phyloP scores from a whole-genome alignment of 1,284 basidiomycete species.

The Leccinum colubrinum region DNA sequence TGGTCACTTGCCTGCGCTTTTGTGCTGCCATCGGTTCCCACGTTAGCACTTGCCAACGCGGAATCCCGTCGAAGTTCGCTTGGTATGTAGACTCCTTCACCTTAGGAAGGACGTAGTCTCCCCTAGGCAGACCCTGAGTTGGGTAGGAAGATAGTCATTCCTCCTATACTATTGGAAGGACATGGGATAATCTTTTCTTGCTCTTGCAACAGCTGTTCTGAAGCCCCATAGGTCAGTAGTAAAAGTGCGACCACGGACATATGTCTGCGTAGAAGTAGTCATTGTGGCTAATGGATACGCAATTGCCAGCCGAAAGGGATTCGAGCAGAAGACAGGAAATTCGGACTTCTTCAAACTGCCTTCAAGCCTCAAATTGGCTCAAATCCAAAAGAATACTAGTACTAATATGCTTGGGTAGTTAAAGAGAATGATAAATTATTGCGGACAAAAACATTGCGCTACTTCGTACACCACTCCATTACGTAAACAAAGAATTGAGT shows the following conservation, averaged over 20 bases:
- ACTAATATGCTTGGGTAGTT: not conserved
- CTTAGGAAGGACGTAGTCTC: too few species aligned
- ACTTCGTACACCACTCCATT: not conserved
- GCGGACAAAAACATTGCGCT: not conserved
- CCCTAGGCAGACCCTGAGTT: too few species aligned
- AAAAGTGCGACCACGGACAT: not conserved
- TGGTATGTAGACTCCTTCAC: too few species aligned
- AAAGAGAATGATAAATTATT: not conserved
- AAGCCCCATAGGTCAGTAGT: not conserved
- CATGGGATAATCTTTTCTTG: not conserved
- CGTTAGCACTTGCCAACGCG: too few species aligned
- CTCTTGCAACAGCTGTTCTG: not conserved
- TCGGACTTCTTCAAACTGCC: too few species aligned
- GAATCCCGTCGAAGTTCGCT: too few species aligned
- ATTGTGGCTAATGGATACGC: not conserved
- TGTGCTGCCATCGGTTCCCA: too few species aligned
- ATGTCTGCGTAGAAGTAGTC: not conserved
- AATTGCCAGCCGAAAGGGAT: not conserved
- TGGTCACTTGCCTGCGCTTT: too few species aligned
- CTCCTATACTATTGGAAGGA: not conserved
- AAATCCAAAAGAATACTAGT: not conserved
- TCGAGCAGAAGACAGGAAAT: too few species aligned
- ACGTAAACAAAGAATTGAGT: not conserved
- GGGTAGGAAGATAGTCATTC: not conserved
- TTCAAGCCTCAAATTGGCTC: not conserved